These are phyloP conservation scores for Clavariopsis aquatica DNA, from an alignment of 495 filamentous ascomycete genomes.

Conservation along the genomic window DNA sequence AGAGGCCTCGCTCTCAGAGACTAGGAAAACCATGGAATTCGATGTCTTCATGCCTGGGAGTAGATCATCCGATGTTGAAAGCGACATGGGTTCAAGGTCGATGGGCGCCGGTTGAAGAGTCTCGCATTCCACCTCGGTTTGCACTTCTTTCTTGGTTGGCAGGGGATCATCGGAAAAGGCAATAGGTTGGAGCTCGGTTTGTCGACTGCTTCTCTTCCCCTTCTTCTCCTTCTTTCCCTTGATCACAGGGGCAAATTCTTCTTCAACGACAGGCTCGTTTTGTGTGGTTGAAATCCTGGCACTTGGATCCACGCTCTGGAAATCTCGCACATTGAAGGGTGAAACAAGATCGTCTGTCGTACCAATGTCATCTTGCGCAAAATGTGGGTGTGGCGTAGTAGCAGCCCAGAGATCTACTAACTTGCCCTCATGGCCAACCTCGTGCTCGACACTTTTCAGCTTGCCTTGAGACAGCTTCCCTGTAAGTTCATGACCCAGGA, in stretches of 20 bases:
- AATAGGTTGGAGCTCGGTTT: conserved; percentile 3
- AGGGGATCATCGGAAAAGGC: conserved; percentile 6
- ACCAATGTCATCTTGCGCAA: background rate
- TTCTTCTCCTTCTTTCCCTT: conserved; percentile 41
- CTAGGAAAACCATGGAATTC: background rate
- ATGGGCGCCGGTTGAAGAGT: conserved; percentile 11
- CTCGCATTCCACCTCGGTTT: conserved; percentile 13
- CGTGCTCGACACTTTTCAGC: background rate
- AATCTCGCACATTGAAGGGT: background rate
- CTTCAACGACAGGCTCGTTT: background rate
- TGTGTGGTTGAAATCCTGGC: background rate
- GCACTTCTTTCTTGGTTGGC: conserved; percentile 7
- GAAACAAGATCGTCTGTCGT: background rate
- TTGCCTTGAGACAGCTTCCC: conserved; percentile 19
- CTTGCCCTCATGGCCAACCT: background rate
- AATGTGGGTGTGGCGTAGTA: conserved; percentile 22
- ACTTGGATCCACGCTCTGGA: background rate
- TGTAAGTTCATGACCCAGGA: conserved; percentile 11
- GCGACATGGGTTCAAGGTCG: background rate
- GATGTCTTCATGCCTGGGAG: background rate
- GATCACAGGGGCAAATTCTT: conserved; percentile 10
- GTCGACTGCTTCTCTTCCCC: conserved; percentile 13
- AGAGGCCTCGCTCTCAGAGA: background rate
- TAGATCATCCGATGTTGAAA: background rate
- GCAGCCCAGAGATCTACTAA: conserved; percentile 21